These are phyloP conservation scores for Austroboletus eburneus DNA, from an alignment of 768 basidiomycete species.

Conservation along the genomic window DNA sequence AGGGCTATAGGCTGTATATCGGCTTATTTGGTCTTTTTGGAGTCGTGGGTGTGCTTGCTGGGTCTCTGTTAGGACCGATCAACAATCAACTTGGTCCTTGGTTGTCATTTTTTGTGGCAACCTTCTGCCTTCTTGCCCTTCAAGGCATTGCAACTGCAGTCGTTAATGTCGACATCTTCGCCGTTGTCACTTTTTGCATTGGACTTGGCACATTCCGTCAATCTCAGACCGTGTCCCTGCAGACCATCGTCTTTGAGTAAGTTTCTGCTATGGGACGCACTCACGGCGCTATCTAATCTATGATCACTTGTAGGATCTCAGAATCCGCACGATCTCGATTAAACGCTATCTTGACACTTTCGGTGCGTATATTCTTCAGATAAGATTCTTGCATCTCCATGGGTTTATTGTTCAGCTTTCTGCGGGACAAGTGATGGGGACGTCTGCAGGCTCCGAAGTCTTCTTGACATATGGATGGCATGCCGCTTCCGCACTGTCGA, in stretches of 20 bases:
- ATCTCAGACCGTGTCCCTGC: constrained; percentile 34
- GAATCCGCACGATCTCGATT: constrained; percentile 24
- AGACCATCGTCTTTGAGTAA: constrained; percentile 20
- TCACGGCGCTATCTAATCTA: neutral
- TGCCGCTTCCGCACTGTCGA: constrained; percentile 28
- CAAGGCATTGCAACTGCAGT: constrained; percentile 35
- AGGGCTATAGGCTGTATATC: constrained; percentile 33
- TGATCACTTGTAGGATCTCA: constrained; percentile 17
- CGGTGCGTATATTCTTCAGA: constrained; percentile 13
- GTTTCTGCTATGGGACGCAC: neutral
- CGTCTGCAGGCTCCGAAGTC: constrained; percentile 36
- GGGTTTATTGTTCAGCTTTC: constrained; percentile 14
- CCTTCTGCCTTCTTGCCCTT: constrained; percentile 24
- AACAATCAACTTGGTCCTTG: constrained; percentile 36
- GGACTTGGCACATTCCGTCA: constrained; percentile 37
- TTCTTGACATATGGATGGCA: constrained; percentile 40
- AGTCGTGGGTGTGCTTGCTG: constrained; percentile 30
- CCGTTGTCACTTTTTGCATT: constrained; percentile 35
- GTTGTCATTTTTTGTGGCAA: constrained; percentile 35
- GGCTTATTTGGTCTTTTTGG: constrained; percentile 50
- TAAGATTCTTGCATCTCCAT: too few species aligned
- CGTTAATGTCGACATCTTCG: constrained; percentile 35
- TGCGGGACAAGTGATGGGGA: constrained; percentile 40
- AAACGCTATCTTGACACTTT: constrained; percentile 26
- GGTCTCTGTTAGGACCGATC: constrained; percentile 19